Conservation (phyloP, 164 flowering plant genomes). For the Cinnamomum chago region DNA sequence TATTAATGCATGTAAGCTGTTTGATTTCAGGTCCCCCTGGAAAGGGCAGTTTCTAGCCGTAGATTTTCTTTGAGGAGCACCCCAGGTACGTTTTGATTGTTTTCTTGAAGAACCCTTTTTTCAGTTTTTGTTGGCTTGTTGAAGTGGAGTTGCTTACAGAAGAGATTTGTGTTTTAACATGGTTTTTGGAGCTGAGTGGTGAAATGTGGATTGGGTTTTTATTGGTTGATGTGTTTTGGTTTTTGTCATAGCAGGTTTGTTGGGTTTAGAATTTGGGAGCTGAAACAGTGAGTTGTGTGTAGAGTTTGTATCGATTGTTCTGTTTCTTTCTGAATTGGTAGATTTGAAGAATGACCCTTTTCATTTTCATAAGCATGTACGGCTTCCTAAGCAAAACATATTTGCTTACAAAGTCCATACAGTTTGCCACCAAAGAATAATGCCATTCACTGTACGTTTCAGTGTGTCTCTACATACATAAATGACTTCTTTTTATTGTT, state of each 20-base stretch:
- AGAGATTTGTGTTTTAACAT: neutral
- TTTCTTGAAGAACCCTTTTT: neutral
- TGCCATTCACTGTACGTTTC: too few relatives aligned
- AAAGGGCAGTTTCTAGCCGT: slow-evolving; percentile 29
- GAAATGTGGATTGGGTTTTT: neutral
- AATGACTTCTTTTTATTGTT: too few relatives aligned
- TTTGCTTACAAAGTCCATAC: too few relatives aligned
- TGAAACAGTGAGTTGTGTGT: neutral
- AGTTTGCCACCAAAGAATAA: too few relatives aligned
- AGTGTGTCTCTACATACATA: too few relatives aligned
- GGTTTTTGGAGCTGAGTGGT: neutral
- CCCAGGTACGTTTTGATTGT: slow-evolving; percentile 29
- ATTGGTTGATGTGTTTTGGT: neutral
- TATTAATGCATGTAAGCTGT: neutral
- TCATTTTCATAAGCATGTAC: too few relatives aligned
- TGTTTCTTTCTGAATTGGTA: too few relatives aligned
- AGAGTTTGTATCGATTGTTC: neutral
- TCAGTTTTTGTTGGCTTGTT: neutral
- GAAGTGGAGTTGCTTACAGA: neutral
- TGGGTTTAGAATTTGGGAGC: neutral
- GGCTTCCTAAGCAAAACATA: too few relatives aligned
- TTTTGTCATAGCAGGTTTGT: neutral
- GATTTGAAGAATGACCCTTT: too few relatives aligned
- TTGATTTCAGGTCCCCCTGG: slow-evolving; percentile 42
- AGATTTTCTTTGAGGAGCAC: slow-evolving; percentile 23